These are phyloP conservation scores for Polytolypa hystricis DNA, from an alignment of 2,329 filamentous ascomycete species.

Conservation along the genomic window DNA sequence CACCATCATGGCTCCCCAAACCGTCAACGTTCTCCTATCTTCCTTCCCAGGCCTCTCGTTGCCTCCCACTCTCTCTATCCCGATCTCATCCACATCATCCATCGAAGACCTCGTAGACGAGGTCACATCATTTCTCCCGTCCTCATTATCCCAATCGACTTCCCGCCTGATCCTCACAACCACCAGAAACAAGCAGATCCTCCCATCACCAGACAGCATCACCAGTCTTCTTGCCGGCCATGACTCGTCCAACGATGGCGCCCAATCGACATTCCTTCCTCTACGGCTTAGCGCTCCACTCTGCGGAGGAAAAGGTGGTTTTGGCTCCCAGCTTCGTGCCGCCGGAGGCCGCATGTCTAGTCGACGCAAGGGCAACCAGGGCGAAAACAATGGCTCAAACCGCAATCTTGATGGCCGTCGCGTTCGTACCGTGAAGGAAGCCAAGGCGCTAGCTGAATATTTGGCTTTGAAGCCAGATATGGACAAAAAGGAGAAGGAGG, in stretches of 20 bases:
- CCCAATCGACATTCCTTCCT: constrained; percentile 60
- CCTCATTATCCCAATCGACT: constrained; percentile 45
- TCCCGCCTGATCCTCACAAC: constrained; percentile 65
- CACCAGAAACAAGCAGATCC: constrained; percentile 61
- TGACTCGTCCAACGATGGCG: constrained; percentile 21
- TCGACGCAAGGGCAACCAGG: constrained; percentile 73
- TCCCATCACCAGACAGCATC: constrained; percentile 45
- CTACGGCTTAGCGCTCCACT: constrained; percentile 69
- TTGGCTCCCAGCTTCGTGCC: constrained; percentile 91
- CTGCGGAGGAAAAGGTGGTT: constrained; percentile 92
- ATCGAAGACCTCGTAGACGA: constrained; percentile 55
- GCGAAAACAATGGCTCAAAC: constrained; percentile 78
- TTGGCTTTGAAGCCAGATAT: constrained; percentile 93
- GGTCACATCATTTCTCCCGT: constrained; percentile 46
- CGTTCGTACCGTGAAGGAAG: constrained; percentile 83
- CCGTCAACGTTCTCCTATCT: constrained; percentile 72
- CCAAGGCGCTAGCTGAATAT: constrained; percentile 90
- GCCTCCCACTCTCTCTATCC: constrained; percentile 71
- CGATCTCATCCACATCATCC: constrained; percentile 53
- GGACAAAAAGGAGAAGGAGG: constrained; percentile 87
- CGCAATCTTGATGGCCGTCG: constrained; percentile 86
- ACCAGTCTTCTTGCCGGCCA: constrained; percentile 47
- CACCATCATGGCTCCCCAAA: constrained; percentile 19
- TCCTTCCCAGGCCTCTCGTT: constrained; percentile 74
- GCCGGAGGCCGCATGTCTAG: constrained; percentile 97